These are phyloP conservation scores for Platanthera guangdongensis DNA, from an alignment of 106 monocot genomes.

Conservation along the genomic window DNA sequence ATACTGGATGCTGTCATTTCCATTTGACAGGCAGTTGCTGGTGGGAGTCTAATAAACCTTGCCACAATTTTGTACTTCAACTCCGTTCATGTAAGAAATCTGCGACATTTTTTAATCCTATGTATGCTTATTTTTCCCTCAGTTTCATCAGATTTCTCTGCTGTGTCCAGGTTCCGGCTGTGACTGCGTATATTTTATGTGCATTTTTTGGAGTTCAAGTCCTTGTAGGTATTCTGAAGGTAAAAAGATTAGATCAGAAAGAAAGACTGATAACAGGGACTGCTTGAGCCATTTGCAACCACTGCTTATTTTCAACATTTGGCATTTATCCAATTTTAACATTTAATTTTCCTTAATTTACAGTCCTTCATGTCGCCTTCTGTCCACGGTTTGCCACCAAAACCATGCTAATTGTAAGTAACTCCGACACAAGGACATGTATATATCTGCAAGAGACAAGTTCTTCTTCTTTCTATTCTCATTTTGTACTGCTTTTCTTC, in stretches of 20 bases:
- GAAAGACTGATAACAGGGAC: slow-evolving; percentile 91
- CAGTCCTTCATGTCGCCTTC: not conserved
- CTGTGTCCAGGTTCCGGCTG: slow-evolving; percentile 55
- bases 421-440: not conserved
- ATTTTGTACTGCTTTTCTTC: too few species aligned
- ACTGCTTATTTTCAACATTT: not conserved
- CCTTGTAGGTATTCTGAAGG: slow-evolving; percentile 70
- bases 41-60: slow-evolving; percentile 88
- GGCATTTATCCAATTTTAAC: not conserved
- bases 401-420: not conserved
- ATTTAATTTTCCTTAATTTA: not conserved
- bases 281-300: slow-evolving; percentile 31
- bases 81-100: slow-evolving; percentile 62
- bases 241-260: slow-evolving; percentile 71
- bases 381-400: not conserved
- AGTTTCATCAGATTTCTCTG: not conserved
- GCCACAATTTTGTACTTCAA: slow-evolving; percentile 81
- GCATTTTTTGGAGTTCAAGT: slow-evolving; percentile 80
- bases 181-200: slow-evolving; percentile 49
- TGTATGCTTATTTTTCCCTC: not conserved
- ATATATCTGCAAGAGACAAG: not conserved
- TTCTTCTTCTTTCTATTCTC: too few species aligned
- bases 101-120: not conserved
- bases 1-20: not conserved
- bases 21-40: slow-evolving; percentile 58